Conservation (phyloP, 192 early-diverging fungal genomes). For the Powellomyces hirtus region DNA sequence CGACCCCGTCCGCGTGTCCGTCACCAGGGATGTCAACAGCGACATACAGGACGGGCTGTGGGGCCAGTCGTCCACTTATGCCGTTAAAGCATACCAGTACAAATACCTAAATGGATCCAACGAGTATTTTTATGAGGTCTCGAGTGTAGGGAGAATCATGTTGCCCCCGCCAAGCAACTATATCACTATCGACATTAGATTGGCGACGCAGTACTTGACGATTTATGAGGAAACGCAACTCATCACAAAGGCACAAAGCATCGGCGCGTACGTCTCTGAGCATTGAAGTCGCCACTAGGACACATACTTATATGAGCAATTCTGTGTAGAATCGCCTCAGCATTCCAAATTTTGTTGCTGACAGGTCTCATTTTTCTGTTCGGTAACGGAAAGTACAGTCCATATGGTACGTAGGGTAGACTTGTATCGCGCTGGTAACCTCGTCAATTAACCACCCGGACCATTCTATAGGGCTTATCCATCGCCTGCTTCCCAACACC, state of each 20-base stretch:
- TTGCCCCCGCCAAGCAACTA: too few species aligned
- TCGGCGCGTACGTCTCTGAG: too few species aligned
- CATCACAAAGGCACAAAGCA: too few species aligned
- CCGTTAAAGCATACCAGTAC: not conserved
- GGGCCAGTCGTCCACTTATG: not conserved
- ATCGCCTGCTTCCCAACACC: not conserved
- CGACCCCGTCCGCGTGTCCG: not conserved
- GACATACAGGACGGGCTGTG: not conserved
- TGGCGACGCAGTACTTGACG: too few species aligned
- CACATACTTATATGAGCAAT: too few species aligned
- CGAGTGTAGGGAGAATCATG: too few species aligned
- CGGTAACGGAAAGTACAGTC: not conserved
- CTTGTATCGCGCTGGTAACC: not conserved
- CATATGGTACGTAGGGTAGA: conserved; percentile 1
- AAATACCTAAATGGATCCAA: not conserved
- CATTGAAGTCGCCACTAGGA: too few species aligned
- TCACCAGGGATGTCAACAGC: conserved; percentile 2
- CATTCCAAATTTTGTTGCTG: too few species aligned
- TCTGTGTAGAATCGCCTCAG: too few species aligned
- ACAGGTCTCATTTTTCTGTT: conserved; percentile 6
- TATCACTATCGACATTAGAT: too few species aligned
- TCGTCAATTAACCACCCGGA: not conserved
- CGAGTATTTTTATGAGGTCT: not conserved
- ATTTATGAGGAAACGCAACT: too few species aligned
- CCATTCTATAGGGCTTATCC: not conserved